These are phyloP conservation scores for Penicillium samsonianum DNA, from an alignment of 495 filamentous ascomycete genomes.

Conservation along the genomic window DNA sequence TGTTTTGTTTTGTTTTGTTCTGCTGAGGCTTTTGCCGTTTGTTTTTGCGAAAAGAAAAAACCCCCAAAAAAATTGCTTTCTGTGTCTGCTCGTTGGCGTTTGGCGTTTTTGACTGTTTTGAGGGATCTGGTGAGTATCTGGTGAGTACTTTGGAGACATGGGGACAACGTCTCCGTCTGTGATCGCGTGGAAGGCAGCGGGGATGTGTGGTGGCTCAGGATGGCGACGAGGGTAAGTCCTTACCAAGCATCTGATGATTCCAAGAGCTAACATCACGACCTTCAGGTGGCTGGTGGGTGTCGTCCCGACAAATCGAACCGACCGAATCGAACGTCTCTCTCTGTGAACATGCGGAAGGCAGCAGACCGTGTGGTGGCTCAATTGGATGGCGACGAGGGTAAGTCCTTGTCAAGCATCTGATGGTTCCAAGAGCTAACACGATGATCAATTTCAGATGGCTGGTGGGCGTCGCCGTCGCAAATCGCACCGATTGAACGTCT, in stretches of 20 bases:
- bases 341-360: slow-evolving; percentile 5
- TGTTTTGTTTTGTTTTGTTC: background rate
- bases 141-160: background rate
- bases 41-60: slow-evolving; percentile 1
- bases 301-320: background rate
- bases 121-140: too few relatives aligned
- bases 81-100: background rate
- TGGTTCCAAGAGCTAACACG: background rate
- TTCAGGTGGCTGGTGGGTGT: background rate
- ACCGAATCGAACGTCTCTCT: slow-evolving; percentile 3
- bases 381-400: background rate
- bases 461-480: background rate
- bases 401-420: background rate
- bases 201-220: background rate
- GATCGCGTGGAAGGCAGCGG: slow-evolving; percentile 4
- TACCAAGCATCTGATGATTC: background rate
- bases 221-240: background rate
- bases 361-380: background rate
- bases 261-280: background rate
- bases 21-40: slow-evolving; percentile 5
- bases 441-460: background rate
- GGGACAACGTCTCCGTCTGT: slow-evolving; percentile 6
- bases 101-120: background rate
- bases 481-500: background rate
- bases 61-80: slow-evolving; percentile 2